phyloP scores from a whole-genome alignment of 345 rosid species.

The Cardiospermum halicacabum region DNA sequence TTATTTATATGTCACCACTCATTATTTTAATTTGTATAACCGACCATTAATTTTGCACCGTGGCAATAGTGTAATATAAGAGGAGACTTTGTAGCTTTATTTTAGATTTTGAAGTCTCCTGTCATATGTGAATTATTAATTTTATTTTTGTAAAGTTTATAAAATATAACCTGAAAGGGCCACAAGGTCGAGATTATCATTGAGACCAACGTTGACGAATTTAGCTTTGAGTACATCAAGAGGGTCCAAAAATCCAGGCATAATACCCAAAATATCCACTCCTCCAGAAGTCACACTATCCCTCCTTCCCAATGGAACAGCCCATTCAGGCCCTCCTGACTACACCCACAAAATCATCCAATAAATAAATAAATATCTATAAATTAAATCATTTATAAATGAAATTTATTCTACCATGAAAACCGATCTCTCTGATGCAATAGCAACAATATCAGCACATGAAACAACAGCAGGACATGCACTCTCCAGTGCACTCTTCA shows the following conservation, averaged over 20 bases:
- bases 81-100: too few relatives aligned
- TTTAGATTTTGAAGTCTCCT: too few relatives aligned
- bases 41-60: too few relatives aligned
- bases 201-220: conserved; percentile 19
- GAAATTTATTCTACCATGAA: conserved; percentile 5
- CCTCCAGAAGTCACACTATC: conserved; percentile 23
- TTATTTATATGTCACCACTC: too few relatives aligned
- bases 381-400: too few relatives aligned
- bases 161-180: conserved; percentile 17
- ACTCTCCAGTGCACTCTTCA: conserved; percentile 44
- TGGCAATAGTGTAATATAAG: too few relatives aligned
- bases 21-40: too few relatives aligned
- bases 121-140: neutral
- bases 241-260: conserved; percentile 6
- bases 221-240: conserved; percentile 14
- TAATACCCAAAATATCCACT: neutral
- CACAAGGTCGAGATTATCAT: conserved; percentile 19
- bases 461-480: conserved; percentile 44
- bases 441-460: conserved; percentile 43
- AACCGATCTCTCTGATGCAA: conserved; percentile 29
- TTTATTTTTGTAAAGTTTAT: neutral
- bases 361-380: too few relatives aligned
- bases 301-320: conserved; percentile 27
- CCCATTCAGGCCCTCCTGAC: conserved; percentile 37
- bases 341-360: too few relatives aligned